Percentiles rank a stretch among this genome's conserved stretches.
Conservation (phyloP, 2,329 filamentous ascomycete species). For the Ascochyta lentis region DNA sequence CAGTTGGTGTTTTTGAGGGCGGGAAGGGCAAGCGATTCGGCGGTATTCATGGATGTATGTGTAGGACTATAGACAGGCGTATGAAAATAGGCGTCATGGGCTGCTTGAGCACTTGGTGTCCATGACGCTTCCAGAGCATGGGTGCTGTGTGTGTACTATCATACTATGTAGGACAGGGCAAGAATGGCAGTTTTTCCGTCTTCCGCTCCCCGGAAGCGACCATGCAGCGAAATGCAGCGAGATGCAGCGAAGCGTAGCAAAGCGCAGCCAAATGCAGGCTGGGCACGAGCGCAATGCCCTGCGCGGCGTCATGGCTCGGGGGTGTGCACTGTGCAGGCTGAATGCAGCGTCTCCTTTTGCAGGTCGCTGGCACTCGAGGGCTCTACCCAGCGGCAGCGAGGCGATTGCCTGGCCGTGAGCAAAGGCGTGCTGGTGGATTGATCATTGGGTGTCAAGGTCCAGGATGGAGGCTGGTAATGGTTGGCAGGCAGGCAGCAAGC, state of each 20-base stretch:
- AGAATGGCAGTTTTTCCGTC: conserved; percentile 2
- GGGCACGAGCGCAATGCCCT: neutral
- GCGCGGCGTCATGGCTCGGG: neutral
- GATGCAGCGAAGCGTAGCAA: neutral
- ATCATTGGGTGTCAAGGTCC: conserved; percentile 6
- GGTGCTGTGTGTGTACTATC: neutral
- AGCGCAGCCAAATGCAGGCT: neutral
- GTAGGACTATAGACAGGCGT: conserved; percentile 6
- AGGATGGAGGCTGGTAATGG: too few species aligned
- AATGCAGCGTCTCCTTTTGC: conserved; percentile 19
- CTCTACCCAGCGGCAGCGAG: neutral
- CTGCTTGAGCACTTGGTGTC: conserved; percentile 5
- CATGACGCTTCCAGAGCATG: too few species aligned
- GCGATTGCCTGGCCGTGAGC: conserved; percentile 1
- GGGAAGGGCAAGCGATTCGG: conserved; percentile 12
- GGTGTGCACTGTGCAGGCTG: conserved; percentile 17
- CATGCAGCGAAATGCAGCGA: neutral
- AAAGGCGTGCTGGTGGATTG: conserved; percentile 10
- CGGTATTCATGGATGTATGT: neutral
- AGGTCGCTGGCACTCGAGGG: neutral
- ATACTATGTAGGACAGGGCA: conserved; percentile 2
- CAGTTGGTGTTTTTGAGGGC: conserved; percentile 4
- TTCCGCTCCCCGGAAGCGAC: conserved; percentile 4
- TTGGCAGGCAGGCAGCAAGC: too few species aligned
- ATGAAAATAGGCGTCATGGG: neutral